Conservation (phyloP, 2,329 filamentous ascomycete species). For the Aspergillus sp. region DNA sequence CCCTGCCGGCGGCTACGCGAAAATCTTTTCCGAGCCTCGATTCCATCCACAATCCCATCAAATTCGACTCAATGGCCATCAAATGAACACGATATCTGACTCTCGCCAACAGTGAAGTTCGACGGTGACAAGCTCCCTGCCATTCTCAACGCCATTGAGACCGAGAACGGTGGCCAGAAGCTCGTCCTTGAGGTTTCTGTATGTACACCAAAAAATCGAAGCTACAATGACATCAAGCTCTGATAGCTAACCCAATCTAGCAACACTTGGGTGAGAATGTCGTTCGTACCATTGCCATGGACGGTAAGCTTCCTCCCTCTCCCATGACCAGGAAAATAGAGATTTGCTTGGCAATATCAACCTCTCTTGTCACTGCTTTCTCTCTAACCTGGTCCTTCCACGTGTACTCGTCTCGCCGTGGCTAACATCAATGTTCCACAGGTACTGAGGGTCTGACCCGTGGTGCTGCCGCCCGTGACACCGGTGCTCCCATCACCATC, state of each 20-base stretch:
- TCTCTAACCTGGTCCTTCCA: conserved; percentile 8
- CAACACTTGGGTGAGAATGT: conserved; percentile 99
- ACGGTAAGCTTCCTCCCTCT: conserved; percentile 66
- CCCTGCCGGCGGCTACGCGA: conserved; percentile 31
- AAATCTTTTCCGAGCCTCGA: conserved; percentile 47
- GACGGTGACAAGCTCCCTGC: conserved; percentile 87
- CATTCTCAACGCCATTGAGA: conserved; percentile 96
- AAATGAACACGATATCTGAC: conserved; percentile 32
- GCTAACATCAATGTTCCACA: conserved; percentile 41
- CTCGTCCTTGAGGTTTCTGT: conserved; percentile 95
- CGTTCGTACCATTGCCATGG: conserved; percentile 99
- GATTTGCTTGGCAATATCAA: not conserved
- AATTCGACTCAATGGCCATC: conserved; percentile 30
- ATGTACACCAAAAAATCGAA: conserved; percentile 48
- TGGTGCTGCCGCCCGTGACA: conserved; percentile 82
- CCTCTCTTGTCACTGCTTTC: not conserved
- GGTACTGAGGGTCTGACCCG: conserved; percentile 99
- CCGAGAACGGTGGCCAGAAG: conserved; percentile 88
- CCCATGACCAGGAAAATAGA: conserved; percentile 3
- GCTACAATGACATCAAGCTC: conserved; percentile 21
- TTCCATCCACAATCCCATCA: conserved; percentile 39
- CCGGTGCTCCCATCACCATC: conserved; percentile 92
- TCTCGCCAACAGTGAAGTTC: conserved; percentile 78
- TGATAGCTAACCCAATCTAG: conserved; percentile 51
- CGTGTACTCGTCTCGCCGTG: conserved; percentile 12